Evolutionary conservation across 108 stramenopile genomes (phyloP).

Genomic region (Conticribra weissflogii): DNA sequence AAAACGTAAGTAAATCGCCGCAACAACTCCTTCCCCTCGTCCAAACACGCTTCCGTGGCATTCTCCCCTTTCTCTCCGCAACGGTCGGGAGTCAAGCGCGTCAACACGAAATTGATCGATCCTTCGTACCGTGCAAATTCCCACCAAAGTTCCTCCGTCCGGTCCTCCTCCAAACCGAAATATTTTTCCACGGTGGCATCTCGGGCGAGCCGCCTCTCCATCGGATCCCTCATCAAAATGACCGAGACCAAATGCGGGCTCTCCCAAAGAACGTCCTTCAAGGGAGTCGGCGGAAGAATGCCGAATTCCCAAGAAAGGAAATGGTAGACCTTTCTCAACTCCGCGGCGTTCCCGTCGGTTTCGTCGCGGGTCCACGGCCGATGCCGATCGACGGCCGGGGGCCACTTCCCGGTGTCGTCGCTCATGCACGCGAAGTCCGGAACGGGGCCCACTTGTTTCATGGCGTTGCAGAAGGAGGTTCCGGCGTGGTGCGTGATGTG

Average conservation of each 20-base stretch:
- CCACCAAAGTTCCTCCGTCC: background rate
- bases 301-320: background rate
- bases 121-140: background rate
- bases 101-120: background rate
- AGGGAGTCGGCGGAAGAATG: background rate
- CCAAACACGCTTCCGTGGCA: background rate
- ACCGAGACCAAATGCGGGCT: background rate
- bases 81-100: background rate
- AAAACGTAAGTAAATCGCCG: background rate
- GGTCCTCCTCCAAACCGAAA: background rate
- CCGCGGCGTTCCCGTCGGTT: background rate
- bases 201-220: background rate
- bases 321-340: background rate
- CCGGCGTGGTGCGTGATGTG: constrained; percentile 54
- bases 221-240: background rate
- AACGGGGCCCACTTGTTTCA: background rate
- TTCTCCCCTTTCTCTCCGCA: background rate
- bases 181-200: background rate
- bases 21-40: background rate
- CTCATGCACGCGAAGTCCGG: background rate
- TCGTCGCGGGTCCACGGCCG: background rate
- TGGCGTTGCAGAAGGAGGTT: constrained; percentile 11
- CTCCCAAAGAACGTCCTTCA: background rate
- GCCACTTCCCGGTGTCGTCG: background rate
- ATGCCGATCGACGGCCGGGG: background rate